Percentiles rank a stretch among this genome's conserved stretches.
These are phyloP conservation scores for Mycena filopes DNA, from an alignment of 768 basidiomycete genomes.

Conservation along the genomic window DNA sequence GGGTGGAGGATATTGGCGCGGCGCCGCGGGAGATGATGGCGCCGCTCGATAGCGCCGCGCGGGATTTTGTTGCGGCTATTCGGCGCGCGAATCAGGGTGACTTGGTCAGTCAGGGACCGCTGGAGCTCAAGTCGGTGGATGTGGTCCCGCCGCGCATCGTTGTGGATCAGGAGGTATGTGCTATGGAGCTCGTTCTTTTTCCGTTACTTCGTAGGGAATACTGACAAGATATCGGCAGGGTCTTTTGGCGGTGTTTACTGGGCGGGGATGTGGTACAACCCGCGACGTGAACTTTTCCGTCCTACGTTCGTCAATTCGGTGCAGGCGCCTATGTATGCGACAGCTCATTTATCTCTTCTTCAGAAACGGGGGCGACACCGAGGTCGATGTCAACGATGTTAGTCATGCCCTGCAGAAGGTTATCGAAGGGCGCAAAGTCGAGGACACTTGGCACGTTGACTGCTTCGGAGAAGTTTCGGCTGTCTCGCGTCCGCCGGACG, in stretches of 20 bases:
- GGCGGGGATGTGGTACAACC: conserved; percentile 39
- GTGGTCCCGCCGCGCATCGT: conserved; percentile 41
- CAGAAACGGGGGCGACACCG: conserved; percentile 41
- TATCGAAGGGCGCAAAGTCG: conserved; percentile 34
- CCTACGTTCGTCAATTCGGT: conserved; percentile 37
- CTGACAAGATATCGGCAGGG: conserved; percentile 37
- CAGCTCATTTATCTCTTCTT: no score
- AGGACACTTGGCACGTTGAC: conserved; percentile 44
- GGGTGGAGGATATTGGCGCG: conserved; percentile 21
- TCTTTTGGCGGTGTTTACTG: conserved; percentile 42
- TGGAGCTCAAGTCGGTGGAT: conserved; percentile 41
- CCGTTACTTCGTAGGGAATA: conserved; percentile 29
- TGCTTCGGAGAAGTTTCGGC: conserved; percentile 36
- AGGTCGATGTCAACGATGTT: conserved; percentile 44
- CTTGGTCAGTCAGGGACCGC: conserved; percentile 36
- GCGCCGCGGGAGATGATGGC: conserved; percentile 22
- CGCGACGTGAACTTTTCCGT: conserved; percentile 44
- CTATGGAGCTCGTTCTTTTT: neutral
- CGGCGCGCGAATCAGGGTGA: conserved; percentile 36
- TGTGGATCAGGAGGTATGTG: conserved; percentile 37
- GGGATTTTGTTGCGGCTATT: conserved; percentile 37
- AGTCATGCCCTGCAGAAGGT: conserved; percentile 35
- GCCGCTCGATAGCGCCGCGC: conserved; percentile 34
- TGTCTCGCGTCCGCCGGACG: conserved; percentile 38
- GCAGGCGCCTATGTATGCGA: no score